Base-by-base conservation (phyloP, 257 asterid species). In the Catharanthus roseus region DNA sequence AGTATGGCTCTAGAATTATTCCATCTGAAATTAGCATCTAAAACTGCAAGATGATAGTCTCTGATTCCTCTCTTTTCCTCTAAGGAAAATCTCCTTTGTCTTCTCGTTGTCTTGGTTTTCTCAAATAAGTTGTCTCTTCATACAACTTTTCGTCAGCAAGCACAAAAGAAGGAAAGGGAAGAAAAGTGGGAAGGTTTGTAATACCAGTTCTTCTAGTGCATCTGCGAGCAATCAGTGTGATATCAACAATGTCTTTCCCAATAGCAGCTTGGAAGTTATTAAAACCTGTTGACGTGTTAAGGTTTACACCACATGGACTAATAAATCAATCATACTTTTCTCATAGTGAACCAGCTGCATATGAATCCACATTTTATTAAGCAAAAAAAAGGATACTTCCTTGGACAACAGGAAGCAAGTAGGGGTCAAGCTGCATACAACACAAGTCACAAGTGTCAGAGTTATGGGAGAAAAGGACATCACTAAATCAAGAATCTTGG, bases 371-470 rank as follows among this genome's bases (percentile, higher is more conserved):
- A 77, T 56, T 38, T 28, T 36, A 38, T 24, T 50, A 47, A 2
- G 23, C 56, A 77, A 76, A 78, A 80, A 74, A 31, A 78, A 87
- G 99, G 99, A 95, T 95, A 95, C 83, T 95, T 76, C 99, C 99
- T 86, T 95, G 99, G 86, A 95, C 81, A 42, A 95, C 81, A 62
- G 98, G 99, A 73, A 95, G 96, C 82, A 95, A 77, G 82, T 83
- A 95, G 10, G 88, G 90, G 60, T 91, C 97, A 81, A 92, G 93
- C 99, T 95, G 99, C 90, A 90, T 8, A 65, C 60, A 71, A 82
- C 41, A 77, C 51, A 78, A 69, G 33, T 70, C 58, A 39, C 60
- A 71, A 71, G 55, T 65, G 49, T 57, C 53, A 49, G 34, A 53
- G 66, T 38, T 67, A 69, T 39, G 42, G 3, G 45, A 69, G 68